Conservation (phyloP, 352 stramenopile species). For the Pythium utonaiense region DNA sequence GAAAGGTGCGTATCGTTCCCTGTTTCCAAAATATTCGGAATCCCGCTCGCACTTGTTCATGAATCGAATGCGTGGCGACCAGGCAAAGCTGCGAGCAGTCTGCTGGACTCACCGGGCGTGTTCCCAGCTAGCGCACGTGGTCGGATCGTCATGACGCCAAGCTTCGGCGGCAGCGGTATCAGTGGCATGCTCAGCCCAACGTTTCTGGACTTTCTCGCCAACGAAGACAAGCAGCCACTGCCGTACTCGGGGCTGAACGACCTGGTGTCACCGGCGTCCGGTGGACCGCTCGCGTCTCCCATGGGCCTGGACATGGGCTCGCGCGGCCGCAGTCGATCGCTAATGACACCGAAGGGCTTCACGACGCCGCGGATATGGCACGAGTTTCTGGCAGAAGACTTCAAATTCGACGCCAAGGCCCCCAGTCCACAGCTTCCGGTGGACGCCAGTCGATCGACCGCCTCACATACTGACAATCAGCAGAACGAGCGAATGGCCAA, state of each 20-base stretch:
- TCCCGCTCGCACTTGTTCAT: not conserved
- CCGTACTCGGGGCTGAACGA: slow-evolving; percentile 31
- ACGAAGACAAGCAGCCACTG: slow-evolving; percentile 53
- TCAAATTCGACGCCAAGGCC: slow-evolving; percentile 50
- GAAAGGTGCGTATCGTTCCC: slow-evolving; percentile 10
- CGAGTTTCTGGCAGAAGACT: slow-evolving; percentile 69
- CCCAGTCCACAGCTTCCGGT: not conserved
- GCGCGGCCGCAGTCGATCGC: slow-evolving; percentile 18
- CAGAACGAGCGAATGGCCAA: not conserved
- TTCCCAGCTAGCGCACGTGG: slow-evolving; percentile 15
- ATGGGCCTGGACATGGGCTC: slow-evolving; percentile 25
- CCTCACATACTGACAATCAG: not conserved
- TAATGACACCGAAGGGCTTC: slow-evolving; percentile 18
- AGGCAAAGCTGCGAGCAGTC: slow-evolving; percentile 1
- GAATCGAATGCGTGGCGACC: not conserved
- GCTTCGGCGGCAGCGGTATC: slow-evolving; percentile 9
- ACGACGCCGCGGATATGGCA: slow-evolving; percentile 59
- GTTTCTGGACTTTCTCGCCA: slow-evolving; percentile 71
- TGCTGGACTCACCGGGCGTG: slow-evolving; percentile 25
- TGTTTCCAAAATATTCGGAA: not conserved
- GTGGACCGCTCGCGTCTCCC: slow-evolving; percentile 20
- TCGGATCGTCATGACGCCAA: slow-evolving; percentile 20
- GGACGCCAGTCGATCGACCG: not conserved
- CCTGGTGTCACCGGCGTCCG: slow-evolving; percentile 29
- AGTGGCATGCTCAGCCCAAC: slow-evolving; percentile 68